Conservation (phyloP, 164 flowering plant genomes). For the Brasenia schreberi region DNA sequence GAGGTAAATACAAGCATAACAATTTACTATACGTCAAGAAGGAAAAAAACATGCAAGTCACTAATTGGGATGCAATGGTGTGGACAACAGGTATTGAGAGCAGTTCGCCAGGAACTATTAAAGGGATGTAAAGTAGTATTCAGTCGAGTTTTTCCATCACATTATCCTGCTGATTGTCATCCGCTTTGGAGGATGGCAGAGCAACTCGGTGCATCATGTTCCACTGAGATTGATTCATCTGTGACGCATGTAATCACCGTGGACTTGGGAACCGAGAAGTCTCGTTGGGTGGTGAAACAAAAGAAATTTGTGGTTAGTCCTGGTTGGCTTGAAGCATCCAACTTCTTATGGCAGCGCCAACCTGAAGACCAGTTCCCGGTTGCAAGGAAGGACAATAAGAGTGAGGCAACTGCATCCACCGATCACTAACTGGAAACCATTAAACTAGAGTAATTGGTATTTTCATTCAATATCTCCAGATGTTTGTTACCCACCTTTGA, state of each 20-base stretch:
- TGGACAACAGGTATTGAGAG: conserved; percentile 35
- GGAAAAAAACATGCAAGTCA: not conserved
- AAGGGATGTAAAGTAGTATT: conserved; percentile 61
- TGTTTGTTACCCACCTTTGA: no score
- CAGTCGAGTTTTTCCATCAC: conserved; percentile 46
- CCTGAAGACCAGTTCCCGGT: conserved; percentile 32
- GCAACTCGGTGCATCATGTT: conserved; percentile 65
- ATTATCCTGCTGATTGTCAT: conserved; percentile 30
- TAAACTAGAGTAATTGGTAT: no score
- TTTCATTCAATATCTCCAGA: no score
- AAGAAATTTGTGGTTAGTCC: conserved; percentile 54
- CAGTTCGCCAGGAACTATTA: conserved; percentile 34
- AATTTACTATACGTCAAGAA: not conserved
- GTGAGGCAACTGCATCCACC: conserved; percentile 1
- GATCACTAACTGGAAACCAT: no score
- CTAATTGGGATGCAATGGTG: not conserved
- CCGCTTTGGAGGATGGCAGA: conserved; percentile 64
- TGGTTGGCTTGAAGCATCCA: conserved; percentile 66
- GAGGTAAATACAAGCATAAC: conserved; percentile 23
- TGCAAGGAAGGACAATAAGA: conserved; percentile 2
- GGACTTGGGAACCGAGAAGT: conserved; percentile 56
- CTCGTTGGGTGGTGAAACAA: conserved; percentile 55
- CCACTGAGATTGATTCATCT: conserved; percentile 36
- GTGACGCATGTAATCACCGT: conserved; percentile 65
- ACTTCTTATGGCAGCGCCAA: conserved; percentile 49